phyloP scores from a whole-genome alignment of 495 filamentous ascomycete species.

The Jackrogersella multiformis region DNA sequence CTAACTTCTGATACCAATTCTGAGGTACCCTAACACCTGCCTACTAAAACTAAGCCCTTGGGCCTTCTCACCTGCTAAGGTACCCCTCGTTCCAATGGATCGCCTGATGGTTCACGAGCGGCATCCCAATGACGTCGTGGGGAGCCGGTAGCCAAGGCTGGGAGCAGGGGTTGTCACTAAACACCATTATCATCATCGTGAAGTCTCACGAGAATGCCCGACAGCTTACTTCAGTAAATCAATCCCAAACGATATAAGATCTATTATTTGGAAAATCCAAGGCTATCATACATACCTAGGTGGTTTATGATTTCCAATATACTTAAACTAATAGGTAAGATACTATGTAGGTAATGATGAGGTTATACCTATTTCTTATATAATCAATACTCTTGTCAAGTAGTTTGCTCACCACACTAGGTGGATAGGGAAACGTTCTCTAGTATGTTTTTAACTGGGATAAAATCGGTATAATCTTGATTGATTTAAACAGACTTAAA shows the following conservation, averaged over 20 bases:
- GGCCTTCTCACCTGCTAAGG: constrained; percentile 5
- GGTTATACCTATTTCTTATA: too few relatives aligned
- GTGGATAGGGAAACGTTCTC: constrained; percentile 1
- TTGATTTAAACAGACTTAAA: not conserved
- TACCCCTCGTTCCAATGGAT: constrained; percentile 33
- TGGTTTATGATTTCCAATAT: too few relatives aligned
- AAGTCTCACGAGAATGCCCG: not conserved
- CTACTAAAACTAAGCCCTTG: too few relatives aligned
- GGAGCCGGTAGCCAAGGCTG: constrained; percentile 25
- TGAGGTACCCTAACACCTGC: not conserved
- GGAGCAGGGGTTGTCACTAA: constrained; percentile 18
- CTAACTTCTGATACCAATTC: too few relatives aligned
- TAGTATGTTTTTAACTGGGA: not conserved
- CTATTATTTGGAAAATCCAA: too few relatives aligned
- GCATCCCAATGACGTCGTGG: constrained; percentile 34
- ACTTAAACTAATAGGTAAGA: too few relatives aligned
- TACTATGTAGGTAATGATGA: too few relatives aligned
- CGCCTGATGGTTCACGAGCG: constrained; percentile 31
- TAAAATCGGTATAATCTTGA: not conserved
- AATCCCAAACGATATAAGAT: too few relatives aligned
- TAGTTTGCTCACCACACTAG: too few relatives aligned
- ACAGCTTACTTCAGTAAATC: too few relatives aligned
- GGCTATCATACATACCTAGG: too few relatives aligned
- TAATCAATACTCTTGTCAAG: too few relatives aligned
- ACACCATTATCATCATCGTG: constrained; percentile 9